Evolutionary conservation across 2,329 filamentous ascomycete species (phyloP).

Genomic region (Raffaelea arxii): DNA sequence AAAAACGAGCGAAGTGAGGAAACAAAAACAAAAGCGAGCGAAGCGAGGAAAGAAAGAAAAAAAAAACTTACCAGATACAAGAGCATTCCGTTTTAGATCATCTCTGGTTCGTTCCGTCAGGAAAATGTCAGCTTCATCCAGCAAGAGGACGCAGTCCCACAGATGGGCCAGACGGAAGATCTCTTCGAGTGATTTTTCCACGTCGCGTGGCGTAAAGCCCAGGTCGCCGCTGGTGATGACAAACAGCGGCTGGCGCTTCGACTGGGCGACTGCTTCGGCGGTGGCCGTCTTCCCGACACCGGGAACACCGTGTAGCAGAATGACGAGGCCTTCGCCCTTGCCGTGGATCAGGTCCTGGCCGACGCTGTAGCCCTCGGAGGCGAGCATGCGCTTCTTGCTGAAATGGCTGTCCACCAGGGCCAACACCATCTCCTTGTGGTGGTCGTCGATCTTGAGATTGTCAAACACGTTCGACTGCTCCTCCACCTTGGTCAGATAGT

Average conservation of each 20-base stretch:
- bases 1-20: no score
- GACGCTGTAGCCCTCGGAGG: background rate
- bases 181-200: constrained; percentile 18
- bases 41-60: background rate
- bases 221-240: constrained; percentile 40
- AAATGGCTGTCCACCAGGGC: constrained; percentile 6
- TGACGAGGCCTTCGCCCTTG: constrained; percentile 33
- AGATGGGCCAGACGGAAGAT: constrained; percentile 13
- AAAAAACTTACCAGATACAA: constrained; percentile 20
- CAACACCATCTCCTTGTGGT: constrained; percentile 15
- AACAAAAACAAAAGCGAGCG: no score
- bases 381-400: background rate
- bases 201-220: constrained; percentile 25
- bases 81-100: constrained; percentile 19
- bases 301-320: constrained; percentile 36
- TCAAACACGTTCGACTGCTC: constrained; percentile 10
- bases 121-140: constrained; percentile 19
- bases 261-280: constrained; percentile 26
- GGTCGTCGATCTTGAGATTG: constrained; percentile 13
- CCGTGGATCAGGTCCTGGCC: constrained; percentile 22
- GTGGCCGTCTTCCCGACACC: constrained; percentile 41
- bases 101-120: constrained; percentile 12
- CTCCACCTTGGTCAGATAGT: constrained; percentile 4
- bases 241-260: constrained; percentile 33
- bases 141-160: constrained; percentile 16